phyloP scores from a whole-genome alignment of 768 basidiomycete species.

The Crassisporium funariophilum region DNA sequence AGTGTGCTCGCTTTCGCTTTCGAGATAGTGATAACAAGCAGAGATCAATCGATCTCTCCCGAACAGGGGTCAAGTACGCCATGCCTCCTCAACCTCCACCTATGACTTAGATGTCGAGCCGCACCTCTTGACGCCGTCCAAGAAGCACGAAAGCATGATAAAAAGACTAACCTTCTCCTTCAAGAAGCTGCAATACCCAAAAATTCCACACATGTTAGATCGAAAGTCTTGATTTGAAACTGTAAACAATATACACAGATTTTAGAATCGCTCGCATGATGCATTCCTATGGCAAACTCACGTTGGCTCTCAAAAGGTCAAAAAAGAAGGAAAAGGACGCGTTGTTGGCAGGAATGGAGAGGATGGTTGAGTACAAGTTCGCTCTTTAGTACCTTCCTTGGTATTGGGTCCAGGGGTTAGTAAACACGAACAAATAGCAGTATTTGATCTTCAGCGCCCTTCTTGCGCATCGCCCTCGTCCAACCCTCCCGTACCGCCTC shows the following conservation, averaged over 20 bases:
- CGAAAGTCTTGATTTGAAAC: constrained; percentile 8
- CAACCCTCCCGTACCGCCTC: constrained; percentile 15
- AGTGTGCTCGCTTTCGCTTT: too few species aligned
- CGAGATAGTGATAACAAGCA: too few species aligned
- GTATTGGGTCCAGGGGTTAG: constrained; percentile 19
- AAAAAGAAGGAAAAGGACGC: constrained; percentile 23
- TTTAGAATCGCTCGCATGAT: neutral
- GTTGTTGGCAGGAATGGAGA: constrained; percentile 17
- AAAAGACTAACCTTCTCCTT: constrained; percentile 80
- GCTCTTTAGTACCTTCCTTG: constrained; percentile 14
- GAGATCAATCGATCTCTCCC: constrained; percentile 19
- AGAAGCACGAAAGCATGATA: constrained; percentile 4
- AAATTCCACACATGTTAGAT: constrained; percentile 87
- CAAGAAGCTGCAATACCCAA: constrained; percentile 92
- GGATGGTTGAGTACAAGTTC: constrained; percentile 17
- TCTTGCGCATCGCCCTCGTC: constrained; percentile 15
- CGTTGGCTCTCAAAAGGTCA: constrained; percentile 12
- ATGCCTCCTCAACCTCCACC: too few species aligned
- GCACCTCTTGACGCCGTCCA: neutral
- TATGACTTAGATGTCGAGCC: too few species aligned
- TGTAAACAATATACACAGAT: too few species aligned
- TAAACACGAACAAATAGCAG: constrained; percentile 38
- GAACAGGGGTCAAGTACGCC: constrained; percentile 3
- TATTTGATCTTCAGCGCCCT: constrained; percentile 4
- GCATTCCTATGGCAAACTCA: too few species aligned